A percentile compares a stretch with the other conserved stretches of the same genome.
phyloP scores from a whole-genome alignment of 257 asterid species.

The Ilex aquifolium region DNA sequence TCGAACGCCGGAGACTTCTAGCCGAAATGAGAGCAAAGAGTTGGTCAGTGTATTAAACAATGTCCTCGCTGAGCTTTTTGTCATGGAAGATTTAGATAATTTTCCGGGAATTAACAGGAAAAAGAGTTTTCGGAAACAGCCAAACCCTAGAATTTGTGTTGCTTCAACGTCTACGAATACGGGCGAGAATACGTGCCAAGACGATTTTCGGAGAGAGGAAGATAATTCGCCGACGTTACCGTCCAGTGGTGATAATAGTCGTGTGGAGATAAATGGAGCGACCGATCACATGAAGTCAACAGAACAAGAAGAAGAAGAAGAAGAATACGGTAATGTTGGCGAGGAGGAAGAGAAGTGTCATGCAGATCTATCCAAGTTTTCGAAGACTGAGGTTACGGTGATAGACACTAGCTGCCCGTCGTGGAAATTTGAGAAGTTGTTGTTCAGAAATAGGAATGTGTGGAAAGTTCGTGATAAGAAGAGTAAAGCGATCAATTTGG shows the following conservation, averaged over 20 bases:
- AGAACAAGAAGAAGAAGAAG: conserved; percentile 4
- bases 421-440: conserved; percentile 83
- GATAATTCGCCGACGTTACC: conserved; percentile 1
- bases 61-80: conserved; percentile 74
- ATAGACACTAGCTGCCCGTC: conserved; percentile 78
- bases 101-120: conserved; percentile 16
- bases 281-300: conserved; percentile 14
- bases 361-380: conserved; percentile 53
- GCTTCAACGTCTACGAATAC: conserved; percentile 16
- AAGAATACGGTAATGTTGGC: not conserved
- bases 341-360: conserved; percentile 34
- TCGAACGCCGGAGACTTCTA: conserved; percentile 5
- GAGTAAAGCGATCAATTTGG: conserved; percentile 25
- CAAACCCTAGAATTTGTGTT: conserved; percentile 57
- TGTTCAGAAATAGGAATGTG: conserved; percentile 71
- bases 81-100: conserved; percentile 43
- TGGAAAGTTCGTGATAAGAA: conserved; percentile 82
- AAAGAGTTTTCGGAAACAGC: conserved; percentile 61
- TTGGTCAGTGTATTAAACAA: conserved; percentile 31
- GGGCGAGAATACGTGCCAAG: conserved; percentile 17
- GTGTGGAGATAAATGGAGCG: conserved; percentile 34
- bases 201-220: conserved; percentile 19
- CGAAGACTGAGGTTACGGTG: conserved; percentile 76
- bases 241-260: conserved; percentile 31
- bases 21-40: conserved; percentile 20